Evolutionary conservation across 2,329 filamentous ascomycete species (phyloP).

Genomic region (Aspergillus ochraceus): DNA sequence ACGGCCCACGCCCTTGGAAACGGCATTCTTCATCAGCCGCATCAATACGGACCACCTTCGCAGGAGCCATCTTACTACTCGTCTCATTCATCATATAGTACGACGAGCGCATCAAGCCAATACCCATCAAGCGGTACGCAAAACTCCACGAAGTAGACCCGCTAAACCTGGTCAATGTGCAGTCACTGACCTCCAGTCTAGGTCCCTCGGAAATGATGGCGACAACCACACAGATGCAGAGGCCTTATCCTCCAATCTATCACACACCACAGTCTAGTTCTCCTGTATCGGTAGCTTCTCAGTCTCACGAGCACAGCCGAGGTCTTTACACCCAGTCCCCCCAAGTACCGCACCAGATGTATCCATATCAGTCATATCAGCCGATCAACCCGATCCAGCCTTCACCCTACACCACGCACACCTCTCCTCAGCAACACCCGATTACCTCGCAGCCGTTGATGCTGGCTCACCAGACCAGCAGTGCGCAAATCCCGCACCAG

Average conservation of each 20-base stretch:
- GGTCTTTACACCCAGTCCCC: conserved; percentile 81
- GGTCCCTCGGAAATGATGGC: conserved; percentile 72
- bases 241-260: conserved; percentile 85
- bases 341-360: conserved; percentile 82
- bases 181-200: conserved; percentile 41
- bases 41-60: conserved; percentile 66
- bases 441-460: conserved; percentile 57
- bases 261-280: conserved; percentile 95
- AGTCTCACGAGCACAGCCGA: conserved; percentile 79
- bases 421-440: conserved; percentile 54
- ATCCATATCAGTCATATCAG: conserved; percentile 65
- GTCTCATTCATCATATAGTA: conserved; percentile 79
- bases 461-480: conserved; percentile 47
- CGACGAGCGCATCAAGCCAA: conserved; percentile 75
- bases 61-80: conserved; percentile 74
- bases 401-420: conserved; percentile 58
- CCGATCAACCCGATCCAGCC: conserved; percentile 55
- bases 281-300: conserved; percentile 87
- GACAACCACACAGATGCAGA: conserved; percentile 63
- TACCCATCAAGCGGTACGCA: conserved; percentile 83
- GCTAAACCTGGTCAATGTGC: conserved; percentile 37
- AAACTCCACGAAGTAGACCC: conserved; percentile 2
- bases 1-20: conserved; percentile 32
- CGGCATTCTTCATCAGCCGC: conserved; percentile 52
- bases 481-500: conserved; percentile 44